These are phyloP conservation scores for Cordyceps cicadae DNA, from an alignment of 2,329 filamentous ascomycete genomes.

Conservation along the genomic window DNA sequence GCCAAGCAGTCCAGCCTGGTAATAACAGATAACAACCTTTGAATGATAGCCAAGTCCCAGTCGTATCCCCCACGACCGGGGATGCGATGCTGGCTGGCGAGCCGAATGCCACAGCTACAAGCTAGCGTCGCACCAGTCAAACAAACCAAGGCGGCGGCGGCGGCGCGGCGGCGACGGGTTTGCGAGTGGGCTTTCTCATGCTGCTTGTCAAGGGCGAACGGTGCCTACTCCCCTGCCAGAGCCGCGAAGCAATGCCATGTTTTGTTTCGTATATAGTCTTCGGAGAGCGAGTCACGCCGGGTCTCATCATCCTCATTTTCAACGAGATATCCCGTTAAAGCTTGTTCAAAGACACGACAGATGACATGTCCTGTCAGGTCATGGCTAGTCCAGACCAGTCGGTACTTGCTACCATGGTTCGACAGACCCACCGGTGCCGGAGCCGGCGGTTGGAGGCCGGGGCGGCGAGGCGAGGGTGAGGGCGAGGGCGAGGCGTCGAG, in stretches of 20 bases:
- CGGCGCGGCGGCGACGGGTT: too few species aligned
- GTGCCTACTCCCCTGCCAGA: neutral
- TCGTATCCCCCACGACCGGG: neutral
- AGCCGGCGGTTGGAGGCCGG: conserved; percentile 5
- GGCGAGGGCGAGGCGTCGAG: neutral
- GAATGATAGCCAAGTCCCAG: too few species aligned
- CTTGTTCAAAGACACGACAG: neutral
- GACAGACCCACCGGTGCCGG: conserved; percentile 2
- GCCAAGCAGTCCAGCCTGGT: too few species aligned
- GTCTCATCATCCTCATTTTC: neutral
- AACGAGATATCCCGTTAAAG: neutral
- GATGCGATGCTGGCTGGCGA: neutral
- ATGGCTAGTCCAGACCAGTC: neutral
- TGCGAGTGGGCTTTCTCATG: neutral
- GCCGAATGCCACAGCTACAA: neutral
- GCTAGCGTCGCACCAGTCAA: neutral
- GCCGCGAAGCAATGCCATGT: neutral
- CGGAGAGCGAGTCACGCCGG: neutral
- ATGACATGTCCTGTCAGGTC: neutral
- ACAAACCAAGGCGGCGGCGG: neutral
- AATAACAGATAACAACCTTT: too few species aligned
- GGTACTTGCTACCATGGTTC: neutral
- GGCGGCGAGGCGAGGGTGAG: neutral
- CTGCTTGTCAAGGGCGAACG: neutral
- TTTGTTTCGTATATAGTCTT: neutral